phyloP scores from a whole-genome alignment of 306 rosid species.

The Rosa chinensis region DNA sequence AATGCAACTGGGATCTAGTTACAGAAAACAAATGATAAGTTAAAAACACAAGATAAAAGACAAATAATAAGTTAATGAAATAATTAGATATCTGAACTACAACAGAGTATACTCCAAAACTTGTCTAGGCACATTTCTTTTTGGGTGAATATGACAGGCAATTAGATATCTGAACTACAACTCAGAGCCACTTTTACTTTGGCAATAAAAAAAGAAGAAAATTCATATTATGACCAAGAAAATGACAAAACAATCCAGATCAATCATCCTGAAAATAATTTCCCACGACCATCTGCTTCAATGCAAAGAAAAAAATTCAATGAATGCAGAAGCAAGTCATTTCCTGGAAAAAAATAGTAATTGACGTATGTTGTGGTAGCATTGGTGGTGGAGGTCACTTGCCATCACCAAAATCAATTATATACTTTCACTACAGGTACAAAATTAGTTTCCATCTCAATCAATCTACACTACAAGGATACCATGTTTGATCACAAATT shows the following conservation, averaged over 20 bases:
- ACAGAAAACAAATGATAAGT: slow-evolving; percentile 16
- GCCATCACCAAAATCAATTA: background rate
- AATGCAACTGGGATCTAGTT: slow-evolving; percentile 77
- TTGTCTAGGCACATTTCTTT: background rate
- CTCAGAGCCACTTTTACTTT: background rate
- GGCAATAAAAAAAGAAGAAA: background rate
- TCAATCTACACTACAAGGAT: background rate
- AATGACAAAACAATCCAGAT: background rate
- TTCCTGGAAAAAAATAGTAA: background rate
- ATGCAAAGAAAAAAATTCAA: background rate
- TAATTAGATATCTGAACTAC: no score
- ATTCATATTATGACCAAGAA: background rate
- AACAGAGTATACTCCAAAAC: background rate
- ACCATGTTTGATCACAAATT: background rate
- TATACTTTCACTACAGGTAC: background rate
- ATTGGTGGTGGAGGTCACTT: background rate
- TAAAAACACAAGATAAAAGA: background rate
- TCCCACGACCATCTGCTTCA: background rate
- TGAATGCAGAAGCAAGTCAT: background rate
- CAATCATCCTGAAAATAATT: background rate
- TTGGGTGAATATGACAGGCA: background rate
- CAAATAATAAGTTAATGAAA: no score
- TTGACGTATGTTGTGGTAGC: background rate
- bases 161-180: background rate
- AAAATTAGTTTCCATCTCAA: background rate